Evolutionary conservation across 495 filamentous ascomycete genomes (phyloP).

Genomic region (Pseudevernia furfuracea): DNA sequence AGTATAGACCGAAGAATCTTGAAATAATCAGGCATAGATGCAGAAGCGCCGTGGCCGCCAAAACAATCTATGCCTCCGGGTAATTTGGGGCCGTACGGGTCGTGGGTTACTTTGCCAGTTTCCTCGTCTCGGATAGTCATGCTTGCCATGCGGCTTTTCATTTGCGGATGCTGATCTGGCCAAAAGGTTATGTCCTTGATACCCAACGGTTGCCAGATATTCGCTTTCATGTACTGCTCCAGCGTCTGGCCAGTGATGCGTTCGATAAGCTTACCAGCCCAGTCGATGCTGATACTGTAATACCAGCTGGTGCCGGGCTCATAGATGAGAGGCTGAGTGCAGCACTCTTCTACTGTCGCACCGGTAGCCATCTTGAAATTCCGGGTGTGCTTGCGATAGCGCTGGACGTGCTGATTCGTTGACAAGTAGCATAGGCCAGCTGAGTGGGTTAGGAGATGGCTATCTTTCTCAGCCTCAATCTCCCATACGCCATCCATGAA

Average conservation of each 20-base stretch:
- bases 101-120: background rate
- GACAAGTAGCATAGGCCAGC: constrained; percentile 43
- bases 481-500: background rate
- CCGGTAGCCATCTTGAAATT: background rate
- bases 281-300: constrained; percentile 46
- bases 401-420: constrained; percentile 30
- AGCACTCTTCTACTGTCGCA: constrained; percentile 25
- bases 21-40: constrained; percentile 39
- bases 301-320: constrained; percentile 45
- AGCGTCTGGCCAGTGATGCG: constrained; percentile 30
- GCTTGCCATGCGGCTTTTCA: constrained; percentile 33
- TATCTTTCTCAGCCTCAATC: background rate
- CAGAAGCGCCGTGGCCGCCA: constrained; percentile 49
- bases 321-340: constrained; percentile 36
- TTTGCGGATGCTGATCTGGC: constrained; percentile 31
- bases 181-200: constrained; percentile 38
- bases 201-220: constrained; percentile 41
- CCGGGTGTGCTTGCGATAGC: constrained; percentile 28
- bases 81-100: constrained; percentile 21
- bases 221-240: constrained; percentile 40
- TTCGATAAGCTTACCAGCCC: constrained; percentile 43
- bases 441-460: constrained; percentile 40
- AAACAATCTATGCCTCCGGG: constrained; percentile 32
- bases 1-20: constrained; percentile 46
- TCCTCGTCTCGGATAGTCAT: constrained; percentile 27